Evolutionary conservation across 805 yeast species (phyloP).

Genomic region (Kazachstania psychrophila): DNA sequence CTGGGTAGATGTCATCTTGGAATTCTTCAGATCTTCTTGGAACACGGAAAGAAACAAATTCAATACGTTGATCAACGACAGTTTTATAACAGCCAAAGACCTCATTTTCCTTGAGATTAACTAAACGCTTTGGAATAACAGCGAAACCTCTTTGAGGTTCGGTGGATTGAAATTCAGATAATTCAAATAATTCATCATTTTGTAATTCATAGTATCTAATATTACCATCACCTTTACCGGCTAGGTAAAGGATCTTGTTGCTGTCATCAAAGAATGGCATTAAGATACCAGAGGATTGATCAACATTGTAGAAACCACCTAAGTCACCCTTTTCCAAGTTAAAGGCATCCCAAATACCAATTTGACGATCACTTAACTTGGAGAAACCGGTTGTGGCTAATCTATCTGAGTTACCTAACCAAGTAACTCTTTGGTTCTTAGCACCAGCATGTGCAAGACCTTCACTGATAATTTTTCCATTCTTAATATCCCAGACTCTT

Average conservation of each 20-base stretch:
- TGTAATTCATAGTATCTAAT: slow-evolving; percentile 88
- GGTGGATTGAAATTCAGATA: slow-evolving; percentile 82
- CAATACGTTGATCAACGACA: slow-evolving; percentile 74
- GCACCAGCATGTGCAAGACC: slow-evolving; percentile 92
- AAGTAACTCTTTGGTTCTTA: slow-evolving; percentile 74
- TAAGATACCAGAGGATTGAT: slow-evolving; percentile 85
- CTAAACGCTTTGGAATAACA: slow-evolving; percentile 72
- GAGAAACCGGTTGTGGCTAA: slow-evolving; percentile 92
- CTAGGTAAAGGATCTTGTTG: slow-evolving; percentile 72
- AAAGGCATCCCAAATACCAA: slow-evolving; percentile 85
- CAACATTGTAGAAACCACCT: slow-evolving; percentile 80
- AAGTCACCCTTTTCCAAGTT: slow-evolving; percentile 73
- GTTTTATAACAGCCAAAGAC: slow-evolving; percentile 75
- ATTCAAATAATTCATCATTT: slow-evolving; percentile 68
- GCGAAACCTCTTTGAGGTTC: slow-evolving; percentile 97
- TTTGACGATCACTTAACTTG: slow-evolving; percentile 83
- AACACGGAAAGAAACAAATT: slow-evolving; percentile 86
- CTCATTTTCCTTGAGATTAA: slow-evolving; percentile 76
- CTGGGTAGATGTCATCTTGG: slow-evolving; percentile 89
- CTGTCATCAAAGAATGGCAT: slow-evolving; percentile 85
- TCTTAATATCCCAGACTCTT: slow-evolving; percentile 84
- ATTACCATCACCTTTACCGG: slow-evolving; percentile 98
- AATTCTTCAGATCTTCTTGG: slow-evolving; percentile 92
- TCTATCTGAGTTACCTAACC: slow-evolving; percentile 85
- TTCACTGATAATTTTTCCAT: slow-evolving; percentile 65